These are phyloP conservation scores for Triangularia verruculosa DNA, from an alignment of 2,329 filamentous ascomycete genomes.

Conservation along the genomic window DNA sequence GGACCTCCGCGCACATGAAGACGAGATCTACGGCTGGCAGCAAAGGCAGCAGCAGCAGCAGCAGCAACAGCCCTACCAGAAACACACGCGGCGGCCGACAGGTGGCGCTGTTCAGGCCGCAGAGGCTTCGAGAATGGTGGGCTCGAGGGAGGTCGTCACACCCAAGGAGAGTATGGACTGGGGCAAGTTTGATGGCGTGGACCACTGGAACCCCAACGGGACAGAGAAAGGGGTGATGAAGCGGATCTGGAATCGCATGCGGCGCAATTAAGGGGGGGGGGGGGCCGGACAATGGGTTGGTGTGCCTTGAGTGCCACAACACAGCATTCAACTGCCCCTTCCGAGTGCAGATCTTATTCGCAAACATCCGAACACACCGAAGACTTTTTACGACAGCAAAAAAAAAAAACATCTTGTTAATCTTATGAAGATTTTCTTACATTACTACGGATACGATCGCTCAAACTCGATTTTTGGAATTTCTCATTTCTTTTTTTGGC, in stretches of 20 bases:
- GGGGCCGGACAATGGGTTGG: neutral
- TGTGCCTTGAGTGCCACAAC: neutral
- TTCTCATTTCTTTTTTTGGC: neutral
- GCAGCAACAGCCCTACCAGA: constrained; percentile 41
- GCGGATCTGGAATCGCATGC: constrained; percentile 62
- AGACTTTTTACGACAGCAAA: neutral
- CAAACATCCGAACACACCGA: neutral
- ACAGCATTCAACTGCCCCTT: neutral
- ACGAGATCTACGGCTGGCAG: constrained; percentile 70
- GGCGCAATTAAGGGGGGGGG: constrained; percentile 37
- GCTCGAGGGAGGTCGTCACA: constrained; percentile 32
- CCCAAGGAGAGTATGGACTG: constrained; percentile 53
- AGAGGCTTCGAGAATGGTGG: constrained; percentile 28
- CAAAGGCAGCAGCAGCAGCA: constrained; percentile 47
- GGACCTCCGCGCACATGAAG: constrained; percentile 74
- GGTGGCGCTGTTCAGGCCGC: constrained; percentile 21
- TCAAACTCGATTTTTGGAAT: neutral
- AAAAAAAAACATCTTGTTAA: neutral
- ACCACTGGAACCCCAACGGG: constrained; percentile 45
- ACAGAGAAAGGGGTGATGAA: constrained; percentile 57
- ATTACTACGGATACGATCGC: neutral
- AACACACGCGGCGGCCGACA: constrained; percentile 24
- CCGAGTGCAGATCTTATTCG: neutral
- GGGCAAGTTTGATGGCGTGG: constrained; percentile 47
- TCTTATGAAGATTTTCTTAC: neutral